Base-by-base conservation (phyloP, 257 asterid genomes). In the Ajuga chamaepitys region DNA sequence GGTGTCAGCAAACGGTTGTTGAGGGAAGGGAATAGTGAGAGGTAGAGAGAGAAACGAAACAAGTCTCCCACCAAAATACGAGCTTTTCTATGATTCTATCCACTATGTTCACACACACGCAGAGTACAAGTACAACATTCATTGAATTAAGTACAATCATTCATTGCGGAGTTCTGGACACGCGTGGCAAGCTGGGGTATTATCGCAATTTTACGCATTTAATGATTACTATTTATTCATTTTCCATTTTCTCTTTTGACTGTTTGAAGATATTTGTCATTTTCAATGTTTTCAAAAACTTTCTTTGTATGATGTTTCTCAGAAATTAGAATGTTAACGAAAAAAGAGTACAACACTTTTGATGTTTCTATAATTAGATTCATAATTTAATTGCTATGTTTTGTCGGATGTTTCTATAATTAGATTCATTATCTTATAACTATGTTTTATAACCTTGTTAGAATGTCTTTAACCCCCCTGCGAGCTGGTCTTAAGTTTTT, bases 1-100 rank as follows among this genome's bases (percentile, higher is more conserved):
- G 82, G 80, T 66, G 80, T 65, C 75, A 76, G 76, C 77, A 80
- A 71, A 63, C 85, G 83, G 81, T 74, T 67, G 81, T 74, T 73
- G 58, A 41, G 73, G 44, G 35, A 21, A 55, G 37, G 52, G 44
- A 47, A 55, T 45, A 44, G 62, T 12, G 68, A 59, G 58, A 59
- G 58, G 52, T 18, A 40, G 25, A 35, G 46, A 34, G 61, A 44
- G 64, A 51, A 32, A 30, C 13, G 64, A 68, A 58, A 62, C 53
- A 50, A 72, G 72, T 54, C 57, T 60, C 69, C 54, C 68, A 52
- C 76, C 74, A 32, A 71, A 67, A 45, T 42, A 53, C 10, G 64
- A 56, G 63, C 60, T 54, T 40, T 53, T 76, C 58, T 68, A 68
- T 72, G 37, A 30, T 30, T 30, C 66, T 32, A 74, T 54, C 70